phyloP scores from a whole-genome alignment of 176 grass and related monocot genomes.

The Zizania latifolia region DNA sequence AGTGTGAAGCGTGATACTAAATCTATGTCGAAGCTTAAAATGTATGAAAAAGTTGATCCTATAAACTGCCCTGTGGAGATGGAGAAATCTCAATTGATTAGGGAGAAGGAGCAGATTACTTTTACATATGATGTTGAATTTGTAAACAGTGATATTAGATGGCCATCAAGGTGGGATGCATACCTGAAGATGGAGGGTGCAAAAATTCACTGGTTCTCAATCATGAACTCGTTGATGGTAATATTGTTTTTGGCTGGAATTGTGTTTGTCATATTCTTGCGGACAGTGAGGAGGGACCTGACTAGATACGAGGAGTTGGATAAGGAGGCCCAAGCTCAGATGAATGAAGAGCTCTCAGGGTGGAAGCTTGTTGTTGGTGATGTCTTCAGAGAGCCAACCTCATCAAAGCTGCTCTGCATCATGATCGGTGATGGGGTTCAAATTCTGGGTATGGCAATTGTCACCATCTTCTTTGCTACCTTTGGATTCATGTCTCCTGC shows the following conservation, averaged over 20 bases:
- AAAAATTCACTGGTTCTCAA: slow-evolving; percentile 87
- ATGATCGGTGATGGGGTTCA: slow-evolving; percentile 82
- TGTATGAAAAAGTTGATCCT: slow-evolving; percentile 58
- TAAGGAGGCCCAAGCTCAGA: slow-evolving; percentile 82
- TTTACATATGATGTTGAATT: slow-evolving; percentile 87
- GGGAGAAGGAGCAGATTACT: slow-evolving; percentile 63
- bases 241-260: slow-evolving; percentile 84
- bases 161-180: slow-evolving; percentile 83
- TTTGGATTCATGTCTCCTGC: slow-evolving; percentile 89
- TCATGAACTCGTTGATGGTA: slow-evolving; percentile 93
- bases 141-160: slow-evolving; percentile 77
- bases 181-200: slow-evolving; percentile 88
- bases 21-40: slow-evolving; percentile 53
- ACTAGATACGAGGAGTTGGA: slow-evolving; percentile 86
- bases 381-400: slow-evolving; percentile 84
- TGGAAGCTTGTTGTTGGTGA: slow-evolving; percentile 92
- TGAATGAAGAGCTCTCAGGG: slow-evolving; percentile 82
- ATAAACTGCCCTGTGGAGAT: slow-evolving; percentile 65
- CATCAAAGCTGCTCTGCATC: slow-evolving; percentile 62
- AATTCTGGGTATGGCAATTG: slow-evolving; percentile 78
- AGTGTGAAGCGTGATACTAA: slow-evolving; percentile 65
- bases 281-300: slow-evolving; percentile 74
- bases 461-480: slow-evolving; percentile 78
- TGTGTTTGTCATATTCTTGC: slow-evolving; percentile 84
- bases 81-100: slow-evolving; percentile 67